phyloP scores from a whole-genome alignment of 208 protist species.

The Trypanosomatidae sp. region DNA sequence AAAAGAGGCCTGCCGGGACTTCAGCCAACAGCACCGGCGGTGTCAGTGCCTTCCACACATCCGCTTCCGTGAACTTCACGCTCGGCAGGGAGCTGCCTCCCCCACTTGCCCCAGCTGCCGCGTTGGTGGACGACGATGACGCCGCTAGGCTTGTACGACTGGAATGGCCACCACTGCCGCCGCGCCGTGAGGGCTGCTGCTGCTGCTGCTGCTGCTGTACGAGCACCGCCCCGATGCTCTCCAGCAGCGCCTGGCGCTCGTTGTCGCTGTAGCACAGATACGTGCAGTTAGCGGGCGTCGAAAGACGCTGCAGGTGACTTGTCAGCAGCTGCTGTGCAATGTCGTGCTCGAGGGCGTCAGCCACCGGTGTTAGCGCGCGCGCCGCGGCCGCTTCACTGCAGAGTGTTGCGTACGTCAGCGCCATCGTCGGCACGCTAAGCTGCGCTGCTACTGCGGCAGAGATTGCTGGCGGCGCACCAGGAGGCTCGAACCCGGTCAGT shows the following conservation, averaged over 20 bases:
- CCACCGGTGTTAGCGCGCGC: slow-evolving; percentile 42
- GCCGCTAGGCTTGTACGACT: background rate
- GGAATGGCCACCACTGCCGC: slow-evolving; percentile 7
- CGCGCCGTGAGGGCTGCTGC: slow-evolving; percentile 18
- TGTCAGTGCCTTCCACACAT: slow-evolving; percentile 53
- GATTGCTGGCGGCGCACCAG: background rate
- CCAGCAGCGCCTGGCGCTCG: slow-evolving; percentile 28
- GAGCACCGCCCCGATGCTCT: slow-evolving; percentile 22
- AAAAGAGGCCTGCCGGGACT: slow-evolving; percentile 42
- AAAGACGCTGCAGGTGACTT: slow-evolving; percentile 56
- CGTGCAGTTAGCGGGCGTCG: slow-evolving; percentile 52
- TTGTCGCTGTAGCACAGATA: slow-evolving; percentile 79
- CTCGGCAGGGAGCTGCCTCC: background rate
- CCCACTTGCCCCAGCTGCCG: background rate
- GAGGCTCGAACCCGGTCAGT: background rate
- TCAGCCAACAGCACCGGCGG: slow-evolving; percentile 66
- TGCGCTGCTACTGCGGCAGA: slow-evolving; percentile 20
- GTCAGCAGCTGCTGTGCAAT: slow-evolving; percentile 49
- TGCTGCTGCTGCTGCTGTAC: slow-evolving; percentile 27
- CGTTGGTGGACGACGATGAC: background rate
- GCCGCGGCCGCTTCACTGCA: slow-evolving; percentile 43
- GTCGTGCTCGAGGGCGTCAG: slow-evolving; percentile 64
- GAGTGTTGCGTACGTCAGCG: slow-evolving; percentile 57
- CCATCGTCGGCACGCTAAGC: slow-evolving; percentile 39
- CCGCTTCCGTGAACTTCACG: slow-evolving; percentile 37